Base-by-base conservation (phyloP, 371 early-diverging fungal species). In the Mycotypha africana region DNA sequence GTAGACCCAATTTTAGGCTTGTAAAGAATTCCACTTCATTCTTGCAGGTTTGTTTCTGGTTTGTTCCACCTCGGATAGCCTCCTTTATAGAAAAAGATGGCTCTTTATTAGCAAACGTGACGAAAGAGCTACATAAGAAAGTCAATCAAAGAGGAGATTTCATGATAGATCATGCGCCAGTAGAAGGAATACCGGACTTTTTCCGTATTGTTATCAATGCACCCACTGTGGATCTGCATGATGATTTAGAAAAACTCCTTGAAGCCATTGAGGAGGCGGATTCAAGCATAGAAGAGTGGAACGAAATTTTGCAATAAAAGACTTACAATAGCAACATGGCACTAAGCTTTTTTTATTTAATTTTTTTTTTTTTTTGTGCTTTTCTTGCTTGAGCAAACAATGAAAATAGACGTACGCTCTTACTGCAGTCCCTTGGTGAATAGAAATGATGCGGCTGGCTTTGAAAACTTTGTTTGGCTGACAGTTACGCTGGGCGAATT, bases 171-270 rank as follows among this genome's bases (percentile, higher is more conserved):
- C 87, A 81, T 55, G 74, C 89, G 0, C 76, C 84, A 12, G 46
- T 84, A 32, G 68, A 58, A 0, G 48, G 53, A 7, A 26, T 77
- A 23, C 85, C 89, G 0, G 52, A 69, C 17, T 90, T 90, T 53
- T 84, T 88, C 61, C 70, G 90, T 17, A 67, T 88, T 11, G 85
- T 85, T 6, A 60, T 88, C 44, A 86, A 88, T 61, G 78, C 78
- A 12, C 86, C 88, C 5, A 67, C 67, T 22, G 77, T 88, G 21
- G 58, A 67, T 17, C 53, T 66, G 17, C 56, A 65, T 45, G 53
- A 66, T 23, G 79, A 86, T 22, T 53, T 88, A 34, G 58, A 53
- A 12, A 53, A 47, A 35, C 53, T 90, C 5, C 62, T 88, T 20
- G 68, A 74, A 21, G 67, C 76, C 20, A 81, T 90, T 39, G 79